A percentile compares a stretch with the other conserved stretches of the same genome.
Conservation (phyloP, 73 alveolate species). For the Paramecium octaurelia region DNA sequence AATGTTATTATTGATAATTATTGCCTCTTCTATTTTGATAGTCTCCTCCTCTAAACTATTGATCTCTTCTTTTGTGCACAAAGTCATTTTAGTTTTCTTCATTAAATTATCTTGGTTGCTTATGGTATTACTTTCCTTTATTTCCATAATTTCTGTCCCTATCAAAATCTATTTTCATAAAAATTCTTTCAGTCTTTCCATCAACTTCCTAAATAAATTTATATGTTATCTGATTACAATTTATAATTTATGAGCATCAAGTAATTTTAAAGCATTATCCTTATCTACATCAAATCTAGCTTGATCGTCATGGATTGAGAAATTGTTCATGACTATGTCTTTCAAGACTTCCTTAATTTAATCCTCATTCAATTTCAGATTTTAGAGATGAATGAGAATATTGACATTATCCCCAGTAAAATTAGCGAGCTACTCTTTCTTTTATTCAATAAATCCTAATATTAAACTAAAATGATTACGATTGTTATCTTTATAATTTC, state of each 20-base stretch:
- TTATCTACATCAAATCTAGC: conserved; percentile 1
- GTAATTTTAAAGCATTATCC: neutral
- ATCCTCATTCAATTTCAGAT: neutral
- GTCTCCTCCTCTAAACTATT: neutral
- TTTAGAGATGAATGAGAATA: neutral
- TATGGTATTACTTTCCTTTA: neutral
- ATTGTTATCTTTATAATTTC: neutral
- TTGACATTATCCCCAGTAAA: neutral
- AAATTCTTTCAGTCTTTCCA: neutral
- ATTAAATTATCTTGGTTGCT: neutral
- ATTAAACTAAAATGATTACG: neutral
- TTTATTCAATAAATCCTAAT: neutral
- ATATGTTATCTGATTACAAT: neutral
- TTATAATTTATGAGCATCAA: neutral
- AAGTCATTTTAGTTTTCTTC: neutral
- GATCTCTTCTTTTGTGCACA: neutral
- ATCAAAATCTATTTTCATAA: neutral
- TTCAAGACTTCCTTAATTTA: neutral
- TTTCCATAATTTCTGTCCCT: neutral
- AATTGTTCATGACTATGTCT: neutral
- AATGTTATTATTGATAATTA: neutral
- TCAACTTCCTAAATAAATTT: neutral
- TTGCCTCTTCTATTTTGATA: neutral
- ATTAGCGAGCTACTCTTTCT: neutral
- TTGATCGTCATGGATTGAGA: neutral